Conservation (phyloP, 1,139 yeast species). For the Pichia sp. region DNA sequence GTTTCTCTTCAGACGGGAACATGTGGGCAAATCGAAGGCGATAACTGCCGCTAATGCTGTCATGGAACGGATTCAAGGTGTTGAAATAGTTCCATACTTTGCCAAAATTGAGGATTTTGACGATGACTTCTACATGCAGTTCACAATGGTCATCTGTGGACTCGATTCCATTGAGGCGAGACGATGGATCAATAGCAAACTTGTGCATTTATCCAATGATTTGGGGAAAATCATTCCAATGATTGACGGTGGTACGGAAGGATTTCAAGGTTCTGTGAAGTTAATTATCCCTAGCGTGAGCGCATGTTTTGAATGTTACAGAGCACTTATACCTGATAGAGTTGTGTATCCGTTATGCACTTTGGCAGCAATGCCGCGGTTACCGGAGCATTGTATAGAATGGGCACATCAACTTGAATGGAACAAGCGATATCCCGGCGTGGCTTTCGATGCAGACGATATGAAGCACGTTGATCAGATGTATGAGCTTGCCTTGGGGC, state of each 20-base stretch:
- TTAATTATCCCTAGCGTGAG: slow-evolving; percentile 79
- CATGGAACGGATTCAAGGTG: slow-evolving; percentile 36
- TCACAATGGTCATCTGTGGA: slow-evolving; percentile 77
- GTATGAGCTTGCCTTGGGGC: slow-evolving; percentile 41
- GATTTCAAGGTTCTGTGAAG: slow-evolving; percentile 87
- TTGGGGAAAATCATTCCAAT: slow-evolving; percentile 56
- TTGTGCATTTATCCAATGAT: slow-evolving; percentile 37
- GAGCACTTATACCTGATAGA: slow-evolving; percentile 65
- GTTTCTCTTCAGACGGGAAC: slow-evolving; percentile 69
- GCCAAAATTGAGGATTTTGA: slow-evolving; percentile 70
- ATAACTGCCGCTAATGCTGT: slow-evolving; percentile 67
- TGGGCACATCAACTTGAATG: slow-evolving; percentile 82
- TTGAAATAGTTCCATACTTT: slow-evolving; percentile 49
- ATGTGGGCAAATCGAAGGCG: slow-evolving; percentile 80
- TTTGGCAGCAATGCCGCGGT: slow-evolving; percentile 85
- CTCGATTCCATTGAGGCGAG: slow-evolving; percentile 87
- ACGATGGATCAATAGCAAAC: slow-evolving; percentile 79
- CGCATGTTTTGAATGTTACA: slow-evolving; percentile 90
- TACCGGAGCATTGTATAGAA: slow-evolving; percentile 92
- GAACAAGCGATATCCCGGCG: slow-evolving; percentile 43
- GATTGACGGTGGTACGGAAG: slow-evolving; percentile 96
- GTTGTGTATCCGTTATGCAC: slow-evolving; percentile 88
- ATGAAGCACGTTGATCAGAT: slow-evolving; percentile 66
- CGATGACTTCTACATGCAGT: slow-evolving; percentile 57
- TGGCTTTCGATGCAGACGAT: slow-evolving; percentile 59